Percentiles rank a stretch among this genome's conserved stretches.
phyloP scores from a whole-genome alignment of 2,329 filamentous ascomycete genomes.

The Bertia moriformis region DNA sequence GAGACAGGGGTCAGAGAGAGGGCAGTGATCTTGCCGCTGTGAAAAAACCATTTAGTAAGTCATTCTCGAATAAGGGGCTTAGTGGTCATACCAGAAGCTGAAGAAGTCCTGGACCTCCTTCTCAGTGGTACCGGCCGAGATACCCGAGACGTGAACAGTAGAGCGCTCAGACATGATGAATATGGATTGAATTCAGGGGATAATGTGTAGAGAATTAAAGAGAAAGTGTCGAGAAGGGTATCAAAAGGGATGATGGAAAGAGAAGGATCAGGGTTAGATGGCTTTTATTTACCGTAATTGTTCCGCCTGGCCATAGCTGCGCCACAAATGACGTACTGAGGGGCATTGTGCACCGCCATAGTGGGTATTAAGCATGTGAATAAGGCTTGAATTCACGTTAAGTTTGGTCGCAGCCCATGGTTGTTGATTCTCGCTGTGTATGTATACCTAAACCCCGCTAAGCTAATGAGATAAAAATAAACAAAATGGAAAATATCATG shows the following conservation, averaged over 20 bases:
- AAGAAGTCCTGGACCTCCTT: constrained; percentile 60
- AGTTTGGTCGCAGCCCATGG: no score
- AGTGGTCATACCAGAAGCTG: constrained; percentile 28
- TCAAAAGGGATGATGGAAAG: background rate
- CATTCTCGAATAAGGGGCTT: no score
- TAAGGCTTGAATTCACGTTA: no score
- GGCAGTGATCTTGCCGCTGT: constrained; percentile 47
- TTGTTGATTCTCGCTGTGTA: no score
- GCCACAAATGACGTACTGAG: constrained; percentile 18
- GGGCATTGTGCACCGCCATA: constrained; percentile 8
- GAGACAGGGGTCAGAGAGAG: constrained; percentile 40
- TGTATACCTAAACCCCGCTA: no score
- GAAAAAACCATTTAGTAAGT: constrained; percentile 2
- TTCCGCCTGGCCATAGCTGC: constrained; percentile 5
- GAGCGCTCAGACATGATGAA: background rate
- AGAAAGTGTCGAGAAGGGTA: no score
- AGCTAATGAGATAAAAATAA: no score
- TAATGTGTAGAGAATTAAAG: no score
- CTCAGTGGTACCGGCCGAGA: constrained; percentile 44
- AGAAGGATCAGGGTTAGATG: background rate
- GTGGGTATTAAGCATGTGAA: no score
- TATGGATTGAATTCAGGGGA: background rate
- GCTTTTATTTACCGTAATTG: no score
- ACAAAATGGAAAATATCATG: no score
- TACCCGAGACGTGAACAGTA: constrained; percentile 52